phyloP scores from a whole-genome alignment of 495 filamentous ascomycete genomes.

The Cetradonia linearis region DNA sequence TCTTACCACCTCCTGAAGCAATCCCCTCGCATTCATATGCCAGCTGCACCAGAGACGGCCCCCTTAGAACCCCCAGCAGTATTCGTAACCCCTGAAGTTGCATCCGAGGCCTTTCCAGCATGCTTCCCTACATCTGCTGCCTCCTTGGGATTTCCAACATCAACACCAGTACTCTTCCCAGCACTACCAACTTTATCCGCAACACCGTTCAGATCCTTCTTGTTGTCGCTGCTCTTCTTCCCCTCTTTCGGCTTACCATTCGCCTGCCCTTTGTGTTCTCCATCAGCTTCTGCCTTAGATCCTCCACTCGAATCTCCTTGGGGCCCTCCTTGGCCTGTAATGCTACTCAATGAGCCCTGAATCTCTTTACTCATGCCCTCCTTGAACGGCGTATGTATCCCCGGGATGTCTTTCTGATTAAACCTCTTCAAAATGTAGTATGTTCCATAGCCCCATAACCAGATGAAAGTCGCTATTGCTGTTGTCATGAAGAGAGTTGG shows the following conservation, averaged over 20 bases:
- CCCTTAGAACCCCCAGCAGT: constrained; percentile 12
- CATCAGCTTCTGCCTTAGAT: constrained; percentile 6
- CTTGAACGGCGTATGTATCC: constrained; percentile 22
- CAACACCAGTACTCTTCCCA: constrained; percentile 63
- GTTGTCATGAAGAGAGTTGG: constrained; percentile 53
- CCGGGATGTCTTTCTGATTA: constrained; percentile 27
- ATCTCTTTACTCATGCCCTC: constrained; percentile 14
- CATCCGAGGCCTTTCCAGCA: constrained; percentile 23
- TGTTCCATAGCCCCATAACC: constrained; percentile 50
- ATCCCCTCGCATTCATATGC: not conserved
- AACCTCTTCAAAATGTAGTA: constrained; percentile 47
- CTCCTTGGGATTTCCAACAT: constrained; percentile 54
- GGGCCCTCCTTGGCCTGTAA: constrained; percentile 8
- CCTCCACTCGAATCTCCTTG: constrained; percentile 2
- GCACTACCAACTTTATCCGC: constrained; percentile 27
- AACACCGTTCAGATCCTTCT: constrained; percentile 14
- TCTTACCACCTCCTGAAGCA: not conserved
- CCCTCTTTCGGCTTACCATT: constrained; percentile 15
- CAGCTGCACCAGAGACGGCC: constrained; percentile 4
- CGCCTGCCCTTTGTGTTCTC: not conserved
- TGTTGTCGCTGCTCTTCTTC: constrained; percentile 1
- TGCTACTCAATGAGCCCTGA: constrained; percentile 7
- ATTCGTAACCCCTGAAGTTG: constrained; percentile 21
- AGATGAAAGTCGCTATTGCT: constrained; percentile 45
- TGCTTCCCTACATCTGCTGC: constrained; percentile 31